Conservation (phyloP, 2,329 filamentous ascomycete species). For the Colletotrichum limetticola region DNA sequence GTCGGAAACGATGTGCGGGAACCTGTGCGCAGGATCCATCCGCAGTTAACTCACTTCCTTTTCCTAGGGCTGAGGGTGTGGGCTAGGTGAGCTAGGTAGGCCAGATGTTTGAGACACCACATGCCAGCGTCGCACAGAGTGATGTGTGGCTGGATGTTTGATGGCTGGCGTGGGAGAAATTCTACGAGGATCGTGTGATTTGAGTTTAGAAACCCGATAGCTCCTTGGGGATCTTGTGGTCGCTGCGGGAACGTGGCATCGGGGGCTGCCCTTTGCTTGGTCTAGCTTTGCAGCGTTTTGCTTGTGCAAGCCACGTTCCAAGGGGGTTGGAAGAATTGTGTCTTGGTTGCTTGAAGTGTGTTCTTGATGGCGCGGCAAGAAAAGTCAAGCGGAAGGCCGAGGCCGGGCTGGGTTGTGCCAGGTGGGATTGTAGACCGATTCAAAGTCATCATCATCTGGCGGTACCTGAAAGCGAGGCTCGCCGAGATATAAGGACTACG, state of each 20-base stretch:
- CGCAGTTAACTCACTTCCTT: not conserved
- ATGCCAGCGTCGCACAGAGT: slow-evolving; percentile 15
- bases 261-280: not conserved
- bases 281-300: not conserved
- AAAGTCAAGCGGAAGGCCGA: too few species aligned
- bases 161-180: not conserved
- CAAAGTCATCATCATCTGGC: too few species aligned
- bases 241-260: too few species aligned
- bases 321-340: too few species aligned
- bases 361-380: too few species aligned
- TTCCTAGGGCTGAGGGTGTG: slow-evolving; percentile 10
- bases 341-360: too few species aligned
- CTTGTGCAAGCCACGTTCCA: too few species aligned
- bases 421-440: too few species aligned
- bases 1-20: not conserved
- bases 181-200: not conserved
- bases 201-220: not conserved
- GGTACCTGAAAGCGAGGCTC: too few species aligned
- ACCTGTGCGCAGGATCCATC: not conserved
- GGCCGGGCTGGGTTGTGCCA: too few species aligned
- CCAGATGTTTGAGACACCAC: slow-evolving; percentile 24
- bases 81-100: not conserved
- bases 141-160: not conserved
- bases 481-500: too few species aligned
- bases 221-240: not conserved